These are phyloP conservation scores for Porphyrellus cyaneotinctus DNA, from an alignment of 768 basidiomycete genomes.

Conservation along the genomic window DNA sequence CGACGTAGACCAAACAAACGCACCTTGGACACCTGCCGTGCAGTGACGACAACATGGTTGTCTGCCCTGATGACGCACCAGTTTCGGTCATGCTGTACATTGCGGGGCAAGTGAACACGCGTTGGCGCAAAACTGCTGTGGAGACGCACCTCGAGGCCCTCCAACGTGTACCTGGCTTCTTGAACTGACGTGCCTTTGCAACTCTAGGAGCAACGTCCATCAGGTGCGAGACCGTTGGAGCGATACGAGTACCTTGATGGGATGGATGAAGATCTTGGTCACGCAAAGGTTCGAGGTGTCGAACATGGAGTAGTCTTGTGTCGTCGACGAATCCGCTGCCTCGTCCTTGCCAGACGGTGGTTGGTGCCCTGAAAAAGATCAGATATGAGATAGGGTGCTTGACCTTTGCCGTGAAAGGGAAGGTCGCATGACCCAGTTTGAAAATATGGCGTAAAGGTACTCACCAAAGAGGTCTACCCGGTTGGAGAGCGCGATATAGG, in stretches of 20 bases:
- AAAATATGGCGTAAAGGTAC: slow-evolving; percentile 6
- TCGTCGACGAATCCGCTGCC: not conserved
- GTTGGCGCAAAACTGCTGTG: not conserved
- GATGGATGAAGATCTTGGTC: slow-evolving; percentile 59
- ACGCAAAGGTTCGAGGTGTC: slow-evolving; percentile 39
- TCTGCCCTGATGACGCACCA: slow-evolving; percentile 65
- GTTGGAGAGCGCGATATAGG: slow-evolving; percentile 16
- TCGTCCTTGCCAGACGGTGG: not conserved
- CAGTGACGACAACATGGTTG: slow-evolving; percentile 57
- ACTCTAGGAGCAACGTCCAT: slow-evolving; percentile 44
- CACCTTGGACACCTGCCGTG: slow-evolving; percentile 61
- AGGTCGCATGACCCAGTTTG: not conserved
- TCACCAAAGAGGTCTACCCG: slow-evolving; percentile 14
- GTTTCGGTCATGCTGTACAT: slow-evolving; percentile 59
- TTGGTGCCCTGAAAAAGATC: slow-evolving; percentile 11
- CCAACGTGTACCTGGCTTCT: slow-evolving; percentile 50
- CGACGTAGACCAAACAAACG: not conserved
- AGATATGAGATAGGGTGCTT: slow-evolving; percentile 14
- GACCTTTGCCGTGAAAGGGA: not conserved
- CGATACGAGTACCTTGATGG: slow-evolving; percentile 49
- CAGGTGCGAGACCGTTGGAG: not conserved
- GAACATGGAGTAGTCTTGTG: slow-evolving; percentile 20
- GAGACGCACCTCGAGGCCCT: slow-evolving; percentile 59
- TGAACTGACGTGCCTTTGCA: slow-evolving; percentile 64
- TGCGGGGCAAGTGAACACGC: slow-evolving; percentile 1